Conservation (phyloP, 2,329 filamentous ascomycete species). For the Zasmidium angulare region DNA sequence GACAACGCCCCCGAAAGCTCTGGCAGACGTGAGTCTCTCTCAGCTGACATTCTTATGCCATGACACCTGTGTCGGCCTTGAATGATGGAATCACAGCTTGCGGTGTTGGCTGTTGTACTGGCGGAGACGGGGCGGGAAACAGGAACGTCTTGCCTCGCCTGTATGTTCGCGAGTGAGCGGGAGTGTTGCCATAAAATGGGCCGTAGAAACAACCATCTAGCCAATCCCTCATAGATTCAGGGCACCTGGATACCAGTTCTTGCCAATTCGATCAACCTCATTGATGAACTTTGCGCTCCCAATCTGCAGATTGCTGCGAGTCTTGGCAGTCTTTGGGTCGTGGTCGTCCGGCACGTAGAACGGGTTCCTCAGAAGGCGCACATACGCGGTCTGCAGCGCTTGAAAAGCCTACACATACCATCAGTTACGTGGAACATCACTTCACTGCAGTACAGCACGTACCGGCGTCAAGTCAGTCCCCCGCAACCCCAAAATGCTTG, state of each 20-base stretch:
- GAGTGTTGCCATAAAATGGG: too few relatives aligned
- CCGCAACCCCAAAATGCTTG: conserved; percentile 64
- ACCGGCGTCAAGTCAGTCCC: conserved; percentile 87
- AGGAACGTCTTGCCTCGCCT: too few relatives aligned
- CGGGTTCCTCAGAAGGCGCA: conserved; percentile 84
- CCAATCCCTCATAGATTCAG: conserved; percentile 5
- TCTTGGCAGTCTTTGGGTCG: conserved; percentile 56
- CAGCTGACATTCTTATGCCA: too few relatives aligned
- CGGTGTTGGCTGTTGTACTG: too few relatives aligned
- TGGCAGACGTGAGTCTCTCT: too few relatives aligned
- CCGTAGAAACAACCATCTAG: not conserved
- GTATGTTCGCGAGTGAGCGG: too few relatives aligned
- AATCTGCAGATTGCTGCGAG: conserved; percentile 62
- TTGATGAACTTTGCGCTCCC: conserved; percentile 76
- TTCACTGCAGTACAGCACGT: conserved; percentile 34
- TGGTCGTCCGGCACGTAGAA: conserved; percentile 92
- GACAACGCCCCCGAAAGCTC: too few relatives aligned
- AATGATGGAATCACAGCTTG: too few relatives aligned
- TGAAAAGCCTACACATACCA: conserved; percentile 68
- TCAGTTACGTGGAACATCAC: not conserved
- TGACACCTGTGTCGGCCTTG: too few relatives aligned
- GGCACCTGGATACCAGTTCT: conserved; percentile 74
- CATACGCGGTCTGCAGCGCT: conserved; percentile 90
- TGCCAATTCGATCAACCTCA: conserved; percentile 83
- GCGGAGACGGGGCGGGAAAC: too few relatives aligned